Conservation (phyloP, 2,329 filamentous ascomycete genomes). For the Dactylellina parvicollis region DNA sequence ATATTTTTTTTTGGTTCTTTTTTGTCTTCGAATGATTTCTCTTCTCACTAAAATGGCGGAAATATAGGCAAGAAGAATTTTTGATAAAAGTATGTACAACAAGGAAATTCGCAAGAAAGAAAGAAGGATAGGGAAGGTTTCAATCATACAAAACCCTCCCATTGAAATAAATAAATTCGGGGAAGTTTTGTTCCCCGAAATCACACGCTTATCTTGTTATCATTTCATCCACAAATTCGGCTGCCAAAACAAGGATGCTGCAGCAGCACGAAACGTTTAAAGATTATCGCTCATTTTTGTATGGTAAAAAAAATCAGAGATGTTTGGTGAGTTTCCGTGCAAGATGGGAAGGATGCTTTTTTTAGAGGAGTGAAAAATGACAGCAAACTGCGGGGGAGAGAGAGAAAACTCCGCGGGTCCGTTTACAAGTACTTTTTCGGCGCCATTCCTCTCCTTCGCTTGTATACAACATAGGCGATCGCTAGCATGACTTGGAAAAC, state of each 20-base stretch:
- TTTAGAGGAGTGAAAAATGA: neutral
- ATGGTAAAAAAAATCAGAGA: neutral
- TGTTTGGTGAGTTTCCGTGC: neutral
- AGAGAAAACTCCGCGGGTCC: neutral
- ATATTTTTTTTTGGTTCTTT: neutral
- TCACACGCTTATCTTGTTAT: constrained; percentile 19
- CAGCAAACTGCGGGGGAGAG: neutral
- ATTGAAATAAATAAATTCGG: neutral
- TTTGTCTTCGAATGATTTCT: neutral
- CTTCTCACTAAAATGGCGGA: neutral
- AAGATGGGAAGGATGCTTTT: constrained; percentile 1
- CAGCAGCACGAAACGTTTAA: neutral
- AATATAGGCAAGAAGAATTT: constrained; percentile 3
- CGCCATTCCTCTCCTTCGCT: constrained; percentile 76
- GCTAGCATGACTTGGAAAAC: constrained; percentile 77
- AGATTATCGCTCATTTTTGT: neutral
- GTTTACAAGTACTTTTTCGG: constrained; percentile 89
- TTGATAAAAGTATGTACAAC: constrained; percentile 45
- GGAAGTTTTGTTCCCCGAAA: neutral
- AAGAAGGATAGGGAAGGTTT: neutral
- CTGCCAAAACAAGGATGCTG: neutral
- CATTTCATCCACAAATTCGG: neutral
- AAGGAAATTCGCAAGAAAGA: constrained; percentile 14
- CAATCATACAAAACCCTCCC: neutral
- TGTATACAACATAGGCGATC: constrained; percentile 78